Percentiles rank a stretch among this genome's conserved stretches.
Evolutionary conservation across 108 stramenopile genomes (phyloP).

Genomic region (Cyclotella atomus): DNA sequence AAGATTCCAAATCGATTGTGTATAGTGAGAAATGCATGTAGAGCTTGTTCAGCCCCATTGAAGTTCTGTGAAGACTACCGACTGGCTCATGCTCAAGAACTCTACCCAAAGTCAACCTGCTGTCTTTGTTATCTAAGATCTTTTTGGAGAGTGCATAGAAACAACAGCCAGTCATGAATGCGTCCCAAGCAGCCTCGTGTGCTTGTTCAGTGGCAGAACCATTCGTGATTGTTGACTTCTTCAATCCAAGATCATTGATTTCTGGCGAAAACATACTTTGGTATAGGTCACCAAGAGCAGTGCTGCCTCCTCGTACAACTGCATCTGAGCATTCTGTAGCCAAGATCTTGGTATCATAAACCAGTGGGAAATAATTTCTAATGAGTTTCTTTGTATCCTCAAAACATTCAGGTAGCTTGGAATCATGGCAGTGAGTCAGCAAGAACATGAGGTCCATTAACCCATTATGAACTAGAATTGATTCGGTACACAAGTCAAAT

Average conservation of each 20-base stretch:
- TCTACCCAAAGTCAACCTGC: constrained; percentile 17
- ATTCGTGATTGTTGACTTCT: constrained; percentile 13
- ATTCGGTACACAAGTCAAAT: no score
- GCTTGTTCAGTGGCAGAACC: constrained; percentile 40
- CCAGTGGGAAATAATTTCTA: constrained; percentile 64
- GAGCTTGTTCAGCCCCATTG: constrained; percentile 70
- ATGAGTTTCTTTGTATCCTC: constrained; percentile 67
- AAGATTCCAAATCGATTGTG: constrained; percentile 77
- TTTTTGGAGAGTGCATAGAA: constrained; percentile 28
- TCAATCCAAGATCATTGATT: constrained; percentile 3
- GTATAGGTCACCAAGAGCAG: constrained; percentile 52
- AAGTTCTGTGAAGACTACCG: constrained; percentile 19
- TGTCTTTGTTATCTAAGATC: constrained; percentile 25
- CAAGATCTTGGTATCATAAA: constrained; percentile 83
- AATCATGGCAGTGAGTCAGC: constrained; percentile 75
- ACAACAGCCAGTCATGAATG: constrained; percentile 75
- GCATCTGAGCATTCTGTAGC: constrained; percentile 60
- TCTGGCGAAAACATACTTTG: constrained; percentile 29
- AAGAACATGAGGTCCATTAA: constrained; percentile 84
- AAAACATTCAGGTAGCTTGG: constrained; percentile 59
- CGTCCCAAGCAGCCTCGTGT: constrained; percentile 83
- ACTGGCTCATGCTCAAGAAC: constrained; percentile 41
- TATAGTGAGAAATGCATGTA: constrained; percentile 68
- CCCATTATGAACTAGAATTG: constrained; percentile 91
- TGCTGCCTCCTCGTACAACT: constrained; percentile 56